Base-by-base conservation (phyloP, 768 basidiomycete species). In the Chlorophyllum brunneum region DNA sequence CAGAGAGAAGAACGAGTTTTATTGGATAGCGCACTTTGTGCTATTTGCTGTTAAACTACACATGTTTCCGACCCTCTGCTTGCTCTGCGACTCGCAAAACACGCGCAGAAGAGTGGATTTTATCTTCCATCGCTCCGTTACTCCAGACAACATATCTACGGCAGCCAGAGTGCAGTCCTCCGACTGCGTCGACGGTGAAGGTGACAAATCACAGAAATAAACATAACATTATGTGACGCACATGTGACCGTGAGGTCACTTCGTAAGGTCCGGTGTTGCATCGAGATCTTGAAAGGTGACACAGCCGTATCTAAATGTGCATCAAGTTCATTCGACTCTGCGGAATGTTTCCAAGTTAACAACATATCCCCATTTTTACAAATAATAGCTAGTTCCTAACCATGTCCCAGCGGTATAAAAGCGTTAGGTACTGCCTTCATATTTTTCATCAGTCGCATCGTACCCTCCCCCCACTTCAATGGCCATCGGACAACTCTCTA, bases 21-120 rank as follows among this genome's bases (percentile, higher is more conserved):
- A 43, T 44, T 44, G n/a, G 27, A 49, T 26, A 43, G 51, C 43
- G 51, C 51, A 46, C 51, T 39, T 53, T 53, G 51, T 53, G 51
- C 51, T 9, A 53, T 53, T 53, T 37, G 51, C 43, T 38, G 16
- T 40, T 31, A 13, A 15, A 51, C 40, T 30, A 20, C 38, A 7
- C 30, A 51, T 51, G 49, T 51, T 51, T 24, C 40, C 49, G 23
- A 10, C 39, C 39, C 42, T 41, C 49, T 36, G 20, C 49, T 4
- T 8, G 49, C 33, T 29, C 29, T 38, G 51, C 51, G 16, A 5
- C 6, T 23, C 23, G 43, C 51, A 44, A 20, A 38, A 38, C 36
- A 29, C 36, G 24, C 43, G 33, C 51, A 52, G 39, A 44, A 29
- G 40, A 9, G 13, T 20, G 42, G 51, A 24, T 4, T 53, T 29